Conservation (phyloP, 1,139 yeast species). For the Blastobotrys ciferrii region DNA sequence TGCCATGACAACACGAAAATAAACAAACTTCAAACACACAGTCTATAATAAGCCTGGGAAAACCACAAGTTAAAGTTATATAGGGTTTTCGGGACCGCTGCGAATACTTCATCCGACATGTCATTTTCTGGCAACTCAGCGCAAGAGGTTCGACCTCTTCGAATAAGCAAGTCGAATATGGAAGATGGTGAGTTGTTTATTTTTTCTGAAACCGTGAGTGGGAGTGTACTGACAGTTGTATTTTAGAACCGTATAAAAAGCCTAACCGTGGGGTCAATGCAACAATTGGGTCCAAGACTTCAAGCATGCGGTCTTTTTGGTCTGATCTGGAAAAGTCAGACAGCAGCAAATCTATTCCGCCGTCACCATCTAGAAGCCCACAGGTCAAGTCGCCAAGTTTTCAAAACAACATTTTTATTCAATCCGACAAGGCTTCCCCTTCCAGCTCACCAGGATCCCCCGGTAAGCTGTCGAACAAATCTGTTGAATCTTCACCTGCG, state of each 20-base stretch:
- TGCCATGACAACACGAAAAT: neutral
- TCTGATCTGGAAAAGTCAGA: constrained; percentile 30
- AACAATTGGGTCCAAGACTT: constrained; percentile 25
- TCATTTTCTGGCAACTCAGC: constrained; percentile 4
- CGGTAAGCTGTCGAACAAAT: neutral
- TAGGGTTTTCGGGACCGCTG: neutral
- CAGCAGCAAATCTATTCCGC: constrained; percentile 14
- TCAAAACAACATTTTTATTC: constrained; percentile 25
- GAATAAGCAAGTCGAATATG: constrained; percentile 13
- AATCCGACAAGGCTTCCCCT: constrained; percentile 17
- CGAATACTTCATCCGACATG: constrained; percentile 1
- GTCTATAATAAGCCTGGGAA: neutral
- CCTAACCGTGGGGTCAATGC: constrained; percentile 5
- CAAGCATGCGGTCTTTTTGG: constrained; percentile 33
- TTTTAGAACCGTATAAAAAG: constrained; percentile 5
- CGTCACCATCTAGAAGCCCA: constrained; percentile 8
- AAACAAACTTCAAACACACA: neutral
- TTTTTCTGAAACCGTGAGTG: neutral
- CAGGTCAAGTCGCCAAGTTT: constrained; percentile 12
- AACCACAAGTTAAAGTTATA: neutral
- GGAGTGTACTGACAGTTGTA: neutral
- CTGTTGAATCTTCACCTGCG: too few relatives aligned
- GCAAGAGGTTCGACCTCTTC: constrained; percentile 15
- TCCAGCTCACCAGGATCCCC: constrained; percentile 6
- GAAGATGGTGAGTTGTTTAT: constrained; percentile 2